Percentiles rank a stretch among this genome's conserved stretches.
These are phyloP conservation scores for Boletus subcaerulescens DNA, from an alignment of 768 basidiomycete species.

Conservation along the genomic window DNA sequence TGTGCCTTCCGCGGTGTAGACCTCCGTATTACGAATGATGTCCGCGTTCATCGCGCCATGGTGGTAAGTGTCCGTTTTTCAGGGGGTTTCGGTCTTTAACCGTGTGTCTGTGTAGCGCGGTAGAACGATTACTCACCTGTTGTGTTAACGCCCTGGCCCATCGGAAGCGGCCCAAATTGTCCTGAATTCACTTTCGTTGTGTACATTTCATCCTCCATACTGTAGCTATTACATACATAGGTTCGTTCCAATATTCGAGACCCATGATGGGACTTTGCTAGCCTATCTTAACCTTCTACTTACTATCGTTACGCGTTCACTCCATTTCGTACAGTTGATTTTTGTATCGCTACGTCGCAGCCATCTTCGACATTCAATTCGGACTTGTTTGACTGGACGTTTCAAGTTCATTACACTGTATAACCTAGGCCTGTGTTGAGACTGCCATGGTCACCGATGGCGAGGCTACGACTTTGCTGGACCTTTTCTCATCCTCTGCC, in stretches of 20 bases:
- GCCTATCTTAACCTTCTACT: background rate
- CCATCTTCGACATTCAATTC: background rate
- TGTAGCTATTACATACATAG: slow-evolving; percentile 19
- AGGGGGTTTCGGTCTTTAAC: slow-evolving; percentile 13
- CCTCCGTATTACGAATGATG: slow-evolving; percentile 48
- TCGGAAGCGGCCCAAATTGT: background rate
- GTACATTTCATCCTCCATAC: background rate
- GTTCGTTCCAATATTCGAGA: background rate
- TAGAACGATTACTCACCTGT: slow-evolving; percentile 9
- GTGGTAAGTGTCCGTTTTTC: slow-evolving; percentile 39
- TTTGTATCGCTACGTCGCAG: slow-evolving; percentile 12
- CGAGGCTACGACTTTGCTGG: slow-evolving; percentile 25
- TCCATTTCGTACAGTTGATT: background rate
- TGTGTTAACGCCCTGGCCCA: slow-evolving; percentile 9
- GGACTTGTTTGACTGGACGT: background rate
- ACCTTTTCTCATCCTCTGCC: slow-evolving; percentile 24
- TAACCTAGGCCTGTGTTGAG: background rate
- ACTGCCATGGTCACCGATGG: slow-evolving; percentile 20
- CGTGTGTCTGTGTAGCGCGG: slow-evolving; percentile 19
- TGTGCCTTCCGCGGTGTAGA: slow-evolving; percentile 63
- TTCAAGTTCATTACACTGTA: background rate
- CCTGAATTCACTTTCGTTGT: slow-evolving; percentile 1
- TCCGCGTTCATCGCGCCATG: slow-evolving; percentile 50
- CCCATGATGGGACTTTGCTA: background rate
- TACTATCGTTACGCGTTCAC: background rate